Conservation (phyloP, 2,329 filamentous ascomycete genomes). For the Neofusicoccum kwambonambiense region DNA sequence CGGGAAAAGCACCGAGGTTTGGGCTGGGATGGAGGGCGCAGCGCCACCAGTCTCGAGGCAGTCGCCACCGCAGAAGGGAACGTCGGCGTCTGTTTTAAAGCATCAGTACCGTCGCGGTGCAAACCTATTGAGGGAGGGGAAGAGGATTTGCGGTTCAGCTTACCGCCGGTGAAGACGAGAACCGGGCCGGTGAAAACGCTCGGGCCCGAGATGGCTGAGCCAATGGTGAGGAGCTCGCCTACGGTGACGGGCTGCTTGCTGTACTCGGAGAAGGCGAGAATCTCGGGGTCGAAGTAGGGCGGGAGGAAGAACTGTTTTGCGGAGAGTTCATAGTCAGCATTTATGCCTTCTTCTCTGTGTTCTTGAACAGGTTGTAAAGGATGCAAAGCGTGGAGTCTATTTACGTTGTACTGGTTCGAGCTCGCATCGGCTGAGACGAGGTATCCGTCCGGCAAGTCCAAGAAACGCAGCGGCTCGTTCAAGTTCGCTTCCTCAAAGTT, state of each 20-base stretch:
- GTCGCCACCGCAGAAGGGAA: conserved; percentile 63
- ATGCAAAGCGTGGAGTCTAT: no score
- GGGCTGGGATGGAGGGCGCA: conserved; percentile 42
- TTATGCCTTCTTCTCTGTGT: no score
- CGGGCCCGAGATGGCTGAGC: conserved; percentile 28
- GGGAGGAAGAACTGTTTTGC: conserved; percentile 41
- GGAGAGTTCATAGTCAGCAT: no score
- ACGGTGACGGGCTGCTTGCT: conserved; percentile 57
- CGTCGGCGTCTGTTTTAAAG: conserved; percentile 29
- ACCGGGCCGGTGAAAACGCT: conserved; percentile 54
- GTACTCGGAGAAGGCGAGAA: conserved; percentile 48
- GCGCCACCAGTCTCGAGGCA: conserved; percentile 49
- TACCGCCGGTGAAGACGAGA: conserved; percentile 56
- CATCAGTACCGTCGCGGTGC: background rate
- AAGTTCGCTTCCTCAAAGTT: conserved; percentile 49
- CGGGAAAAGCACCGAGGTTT: no score
- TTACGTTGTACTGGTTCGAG: conserved; percentile 49
- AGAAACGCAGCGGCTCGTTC: conserved; percentile 42
- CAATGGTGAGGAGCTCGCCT: conserved; percentile 60
- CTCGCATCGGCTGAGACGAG: conserved; percentile 48
- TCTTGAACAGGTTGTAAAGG: no score
- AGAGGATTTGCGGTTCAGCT: conserved; percentile 27
- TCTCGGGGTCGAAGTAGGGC: conserved; percentile 54
- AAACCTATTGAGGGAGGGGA: background rate
- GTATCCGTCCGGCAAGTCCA: conserved; percentile 51